These are phyloP conservation scores for Penicillium digitatum DNA, from an alignment of 2,329 filamentous ascomycete species.

Conservation along the genomic window DNA sequence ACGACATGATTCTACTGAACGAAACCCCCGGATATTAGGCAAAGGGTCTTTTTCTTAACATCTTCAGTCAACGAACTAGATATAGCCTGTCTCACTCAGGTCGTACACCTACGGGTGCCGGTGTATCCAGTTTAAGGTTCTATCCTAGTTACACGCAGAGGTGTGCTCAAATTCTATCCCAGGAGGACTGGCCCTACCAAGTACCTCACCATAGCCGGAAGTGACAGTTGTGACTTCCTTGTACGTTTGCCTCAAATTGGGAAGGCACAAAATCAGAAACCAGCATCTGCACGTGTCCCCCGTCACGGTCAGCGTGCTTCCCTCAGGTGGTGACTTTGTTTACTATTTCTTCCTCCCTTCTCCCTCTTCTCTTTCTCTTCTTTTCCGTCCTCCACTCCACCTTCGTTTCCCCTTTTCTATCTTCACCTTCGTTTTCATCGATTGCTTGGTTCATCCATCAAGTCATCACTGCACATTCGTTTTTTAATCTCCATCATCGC, in stretches of 20 bases:
- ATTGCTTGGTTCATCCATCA: neutral
- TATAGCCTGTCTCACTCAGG: slow-evolving; percentile 1
- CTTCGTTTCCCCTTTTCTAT: neutral
- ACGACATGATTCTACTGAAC: neutral
- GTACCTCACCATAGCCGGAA: neutral
- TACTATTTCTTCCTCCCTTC: neutral
- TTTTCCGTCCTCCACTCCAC: slow-evolving; percentile 1
- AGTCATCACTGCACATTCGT: neutral
- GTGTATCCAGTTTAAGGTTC: slow-evolving; percentile 1
- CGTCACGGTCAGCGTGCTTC: neutral
- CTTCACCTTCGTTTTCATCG: slow-evolving; percentile 1
- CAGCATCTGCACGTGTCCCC: neutral
- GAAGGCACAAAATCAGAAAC: neutral
- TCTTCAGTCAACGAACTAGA: neutral
- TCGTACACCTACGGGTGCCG: neutral
- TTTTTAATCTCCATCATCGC: neutral
- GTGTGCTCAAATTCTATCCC: neutral
- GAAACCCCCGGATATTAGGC: neutral
- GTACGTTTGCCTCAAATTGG: neutral
- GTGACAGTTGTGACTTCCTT: slow-evolving; percentile 1
- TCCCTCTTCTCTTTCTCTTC: neutral
- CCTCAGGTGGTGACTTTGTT: slow-evolving; percentile 1
- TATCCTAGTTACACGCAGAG: neutral
- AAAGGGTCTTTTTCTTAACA: neutral
- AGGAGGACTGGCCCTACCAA: neutral